These are phyloP conservation scores for Entoloma clypeatum DNA, from an alignment of 1,284 basidiomycete species.

Conservation along the genomic window DNA sequence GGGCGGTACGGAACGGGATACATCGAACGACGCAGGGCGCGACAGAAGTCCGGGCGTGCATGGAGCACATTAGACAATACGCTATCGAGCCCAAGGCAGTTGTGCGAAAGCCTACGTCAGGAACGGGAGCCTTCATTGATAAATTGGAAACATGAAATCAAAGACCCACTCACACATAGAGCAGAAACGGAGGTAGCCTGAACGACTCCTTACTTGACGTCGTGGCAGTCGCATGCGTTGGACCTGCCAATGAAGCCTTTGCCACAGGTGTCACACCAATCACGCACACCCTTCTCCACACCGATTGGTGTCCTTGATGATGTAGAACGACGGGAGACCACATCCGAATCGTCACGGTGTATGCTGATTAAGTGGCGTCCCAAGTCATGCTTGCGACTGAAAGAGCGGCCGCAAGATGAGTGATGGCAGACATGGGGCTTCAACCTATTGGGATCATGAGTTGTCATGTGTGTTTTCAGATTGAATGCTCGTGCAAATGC, in stretches of 20 bases:
- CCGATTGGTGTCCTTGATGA: constrained; percentile 51
- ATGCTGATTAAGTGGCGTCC: constrained; percentile 84
- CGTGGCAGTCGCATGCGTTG: constrained; percentile 58
- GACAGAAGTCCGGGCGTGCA: constrained; percentile 38
- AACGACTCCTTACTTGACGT: constrained; percentile 51
- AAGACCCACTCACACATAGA: constrained; percentile 20
- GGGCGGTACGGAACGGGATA: constrained; percentile 62
- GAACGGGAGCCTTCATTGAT: constrained; percentile 9
- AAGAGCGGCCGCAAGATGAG: constrained; percentile 76
- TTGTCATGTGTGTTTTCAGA: constrained; percentile 86
- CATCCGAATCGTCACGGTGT: constrained; percentile 64
- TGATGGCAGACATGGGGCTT: constrained; percentile 85
- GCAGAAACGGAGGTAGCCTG: constrained; percentile 23
- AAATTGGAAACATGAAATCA: constrained; percentile 1
- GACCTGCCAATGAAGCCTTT: constrained; percentile 61
- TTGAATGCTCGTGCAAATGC: constrained; percentile 91
- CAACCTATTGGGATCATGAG: constrained; percentile 81
- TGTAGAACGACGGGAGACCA: constrained; percentile 36
- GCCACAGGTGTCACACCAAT: constrained; percentile 74
- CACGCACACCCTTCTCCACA: constrained; percentile 54
- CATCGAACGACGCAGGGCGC: constrained; percentile 51
- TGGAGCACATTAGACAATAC: constrained; percentile 28
- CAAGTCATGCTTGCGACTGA: constrained; percentile 87
- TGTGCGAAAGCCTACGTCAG: constrained; percentile 14
- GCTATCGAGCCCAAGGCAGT: constrained; percentile 21